phyloP scores from a whole-genome alignment of 2,329 filamentous ascomycete species.

The Aureobasidium melanogenum region DNA sequence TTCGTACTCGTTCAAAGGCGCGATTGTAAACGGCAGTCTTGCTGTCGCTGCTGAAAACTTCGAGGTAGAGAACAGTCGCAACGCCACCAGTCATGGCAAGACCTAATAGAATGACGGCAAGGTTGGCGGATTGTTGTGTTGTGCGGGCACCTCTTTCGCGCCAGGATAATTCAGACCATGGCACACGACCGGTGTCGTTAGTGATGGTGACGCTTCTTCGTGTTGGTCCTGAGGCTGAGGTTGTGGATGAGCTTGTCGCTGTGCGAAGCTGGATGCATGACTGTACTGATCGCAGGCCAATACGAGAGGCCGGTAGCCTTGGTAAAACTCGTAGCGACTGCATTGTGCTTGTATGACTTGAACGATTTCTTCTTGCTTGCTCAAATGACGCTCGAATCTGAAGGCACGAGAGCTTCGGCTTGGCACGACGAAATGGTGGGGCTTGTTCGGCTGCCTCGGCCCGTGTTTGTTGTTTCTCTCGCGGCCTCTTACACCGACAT shows the following conservation, averaged over 20 bases:
- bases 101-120: constrained; percentile 67
- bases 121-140: constrained; percentile 85
- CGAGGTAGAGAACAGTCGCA: constrained; percentile 66
- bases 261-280: constrained; percentile 11
- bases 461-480: not conserved
- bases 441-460: not conserved
- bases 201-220: constrained; percentile 70
- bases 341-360: not conserved
- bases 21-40: constrained; percentile 84
- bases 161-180: constrained; percentile 67
- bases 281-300: not conserved
- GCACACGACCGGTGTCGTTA: constrained; percentile 75
- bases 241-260: constrained; percentile 20
- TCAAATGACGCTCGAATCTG: not conserved
- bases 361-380: not conserved
- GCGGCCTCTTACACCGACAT: constrained; percentile 3
- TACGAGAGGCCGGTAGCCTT: not conserved
- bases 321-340: not conserved
- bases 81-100: constrained; percentile 70
- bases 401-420: not conserved
- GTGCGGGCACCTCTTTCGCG: constrained; percentile 75
- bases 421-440: constrained; percentile 1
- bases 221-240: constrained; percentile 34
- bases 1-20: constrained; percentile 69
- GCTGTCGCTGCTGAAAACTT: constrained; percentile 75